phyloP scores from a whole-genome alignment of 2,329 filamentous ascomycete species.

The Colletotrichum australisinense region DNA sequence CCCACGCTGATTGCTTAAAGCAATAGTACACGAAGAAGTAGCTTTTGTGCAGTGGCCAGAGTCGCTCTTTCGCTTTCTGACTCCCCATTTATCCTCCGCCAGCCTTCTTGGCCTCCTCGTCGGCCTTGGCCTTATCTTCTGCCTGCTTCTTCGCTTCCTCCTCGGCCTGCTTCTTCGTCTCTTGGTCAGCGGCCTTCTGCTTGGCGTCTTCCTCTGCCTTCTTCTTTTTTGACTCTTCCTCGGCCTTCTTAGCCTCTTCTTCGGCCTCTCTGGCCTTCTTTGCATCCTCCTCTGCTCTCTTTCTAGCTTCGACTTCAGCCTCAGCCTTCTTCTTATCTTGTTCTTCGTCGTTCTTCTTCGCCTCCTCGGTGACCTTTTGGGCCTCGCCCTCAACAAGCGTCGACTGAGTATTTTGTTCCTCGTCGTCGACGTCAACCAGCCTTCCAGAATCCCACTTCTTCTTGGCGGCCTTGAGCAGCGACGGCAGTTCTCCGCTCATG shows the following conservation, averaged over 20 bases:
- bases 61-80: neutral
- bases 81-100: conserved; percentile 18
- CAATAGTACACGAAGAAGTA: conserved; percentile 4
- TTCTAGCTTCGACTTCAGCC: conserved; percentile 5
- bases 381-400: conserved; percentile 6
- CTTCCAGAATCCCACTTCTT: conserved; percentile 59
- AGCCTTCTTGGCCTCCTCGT: conserved; percentile 28
- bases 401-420: conserved; percentile 2
- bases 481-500: conserved; percentile 68
- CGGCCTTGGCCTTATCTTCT: conserved; percentile 3
- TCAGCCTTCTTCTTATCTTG: conserved; percentile 1
- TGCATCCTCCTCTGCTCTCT: conserved; percentile 27
- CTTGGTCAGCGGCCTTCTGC: conserved; percentile 3
- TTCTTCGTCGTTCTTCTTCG: conserved; percentile 20
- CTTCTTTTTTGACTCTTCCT: conserved; percentile 8
- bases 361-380: conserved; percentile 12
- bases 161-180: conserved; percentile 5
- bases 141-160: conserved; percentile 20
- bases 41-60: neutral
- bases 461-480: conserved; percentile 64
- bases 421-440: conserved; percentile 47
- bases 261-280: conserved; percentile 15
- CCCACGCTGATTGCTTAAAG: neutral
- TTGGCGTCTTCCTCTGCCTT: conserved; percentile 21
- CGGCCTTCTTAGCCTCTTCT: conserved; percentile 24